These are phyloP conservation scores for Candida tropicalis DNA, from an alignment of 1,139 yeast genomes.

Conservation along the genomic window DNA sequence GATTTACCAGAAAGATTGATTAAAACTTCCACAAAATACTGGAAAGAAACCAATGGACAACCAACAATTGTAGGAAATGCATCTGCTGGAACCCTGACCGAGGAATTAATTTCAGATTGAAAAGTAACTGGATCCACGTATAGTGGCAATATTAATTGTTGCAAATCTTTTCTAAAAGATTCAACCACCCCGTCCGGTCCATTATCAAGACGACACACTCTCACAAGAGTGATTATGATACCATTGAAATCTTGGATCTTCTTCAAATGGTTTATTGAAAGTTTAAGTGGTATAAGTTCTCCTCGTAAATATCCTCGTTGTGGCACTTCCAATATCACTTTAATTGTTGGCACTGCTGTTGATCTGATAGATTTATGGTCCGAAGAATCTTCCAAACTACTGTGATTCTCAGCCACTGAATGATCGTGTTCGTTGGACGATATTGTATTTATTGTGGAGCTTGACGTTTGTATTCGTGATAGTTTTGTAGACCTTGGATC, in stretches of 20 bases:
- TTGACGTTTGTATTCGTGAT: conserved; percentile 52
- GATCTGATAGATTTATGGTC: conserved; percentile 7
- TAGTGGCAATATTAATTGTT: conserved; percentile 78
- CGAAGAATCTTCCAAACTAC: conserved; percentile 6
- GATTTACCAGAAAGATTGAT: conserved; percentile 62
- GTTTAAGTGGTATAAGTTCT: conserved; percentile 71
- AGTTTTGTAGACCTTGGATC: conserved; percentile 37
- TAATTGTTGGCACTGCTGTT: conserved; percentile 34
- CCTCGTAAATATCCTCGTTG: conserved; percentile 77
- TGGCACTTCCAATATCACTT: conserved; percentile 60
- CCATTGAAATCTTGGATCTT: conserved; percentile 75
- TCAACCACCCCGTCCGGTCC: conserved; percentile 68
- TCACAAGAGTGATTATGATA: conserved; percentile 73
- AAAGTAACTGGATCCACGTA: conserved; percentile 71
- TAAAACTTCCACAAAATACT: conserved; percentile 81
- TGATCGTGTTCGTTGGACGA: conserved; percentile 25
- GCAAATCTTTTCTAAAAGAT: conserved; percentile 81
- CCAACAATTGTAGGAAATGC: conserved; percentile 83
- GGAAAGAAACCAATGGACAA: conserved; percentile 75
- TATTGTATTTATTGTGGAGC: conserved; percentile 52
- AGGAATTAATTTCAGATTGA: conserved; percentile 60
- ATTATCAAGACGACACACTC: conserved; percentile 76
- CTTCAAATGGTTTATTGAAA: conserved; percentile 68
- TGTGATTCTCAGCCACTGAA: background rate
- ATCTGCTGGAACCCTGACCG: conserved; percentile 77